Percentiles rank a stretch among this genome's conserved stretches.
Conservation (phyloP, 2,329 filamentous ascomycete genomes). For the Colletotrichum tabaci region DNA sequence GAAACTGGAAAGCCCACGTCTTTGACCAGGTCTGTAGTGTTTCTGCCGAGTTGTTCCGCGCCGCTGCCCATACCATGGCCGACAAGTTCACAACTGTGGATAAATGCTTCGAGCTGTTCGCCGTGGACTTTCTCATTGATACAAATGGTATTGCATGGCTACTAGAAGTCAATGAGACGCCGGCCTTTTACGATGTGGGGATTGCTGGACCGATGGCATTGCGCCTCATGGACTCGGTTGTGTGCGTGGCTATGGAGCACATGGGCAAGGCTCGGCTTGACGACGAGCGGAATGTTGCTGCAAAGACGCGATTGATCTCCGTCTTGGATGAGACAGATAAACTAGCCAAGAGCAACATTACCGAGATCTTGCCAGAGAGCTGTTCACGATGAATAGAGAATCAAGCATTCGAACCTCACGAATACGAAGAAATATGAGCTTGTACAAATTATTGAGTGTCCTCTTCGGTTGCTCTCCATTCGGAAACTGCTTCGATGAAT, state of each 20-base stretch:
- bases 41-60: constrained; percentile 53
- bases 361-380: constrained; percentile 46
- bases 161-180: constrained; percentile 56
- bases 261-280: constrained; percentile 46
- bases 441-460: neutral
- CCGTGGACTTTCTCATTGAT: constrained; percentile 55
- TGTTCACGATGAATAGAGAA: neutral
- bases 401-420: neutral
- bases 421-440: neutral
- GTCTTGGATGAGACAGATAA: constrained; percentile 49
- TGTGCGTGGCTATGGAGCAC: constrained; percentile 53
- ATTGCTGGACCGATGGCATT: constrained; percentile 52
- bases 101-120: constrained; percentile 57
- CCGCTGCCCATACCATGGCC: constrained; percentile 55
- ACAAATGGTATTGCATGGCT: constrained; percentile 51
- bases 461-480: no score
- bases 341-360: constrained; percentile 50
- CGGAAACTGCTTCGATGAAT: no score
- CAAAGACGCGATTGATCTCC: constrained; percentile 45
- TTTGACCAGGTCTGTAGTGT: constrained; percentile 55
- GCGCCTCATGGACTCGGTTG: constrained; percentile 54
- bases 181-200: constrained; percentile 54
- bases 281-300: constrained; percentile 34
- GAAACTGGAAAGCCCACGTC: constrained; percentile 51
- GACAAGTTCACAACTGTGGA: constrained; percentile 56